A percentile compares a stretch with the other conserved stretches of the same genome.
phyloP scores from a whole-genome alignment of 257 asterid species.

The Primulina tabacum region DNA sequence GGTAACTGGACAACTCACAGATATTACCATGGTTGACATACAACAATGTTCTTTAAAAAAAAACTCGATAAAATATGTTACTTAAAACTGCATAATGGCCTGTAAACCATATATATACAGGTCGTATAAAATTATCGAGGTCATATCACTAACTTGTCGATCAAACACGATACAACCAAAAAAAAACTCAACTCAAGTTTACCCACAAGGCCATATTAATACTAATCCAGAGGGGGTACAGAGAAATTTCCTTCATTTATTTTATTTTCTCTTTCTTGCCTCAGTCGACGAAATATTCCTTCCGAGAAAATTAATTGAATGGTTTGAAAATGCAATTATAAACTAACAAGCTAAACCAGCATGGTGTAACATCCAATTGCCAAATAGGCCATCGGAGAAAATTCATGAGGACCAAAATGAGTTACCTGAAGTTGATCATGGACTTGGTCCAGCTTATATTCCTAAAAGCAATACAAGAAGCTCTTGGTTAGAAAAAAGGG shows the following conservation, averaged over 20 bases:
- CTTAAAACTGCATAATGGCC: no score
- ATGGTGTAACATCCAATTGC: not conserved
- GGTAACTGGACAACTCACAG: no score
- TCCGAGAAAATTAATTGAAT: not conserved
- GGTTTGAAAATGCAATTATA: not conserved
- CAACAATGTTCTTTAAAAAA: no score
- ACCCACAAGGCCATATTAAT: no score
- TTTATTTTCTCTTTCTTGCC: no score
- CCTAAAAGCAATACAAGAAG: slow-evolving; percentile 38
- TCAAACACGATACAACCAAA: not conserved
- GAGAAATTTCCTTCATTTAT: not conserved
- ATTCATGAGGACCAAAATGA: not conserved
- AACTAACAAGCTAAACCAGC: slow-evolving; percentile 2
- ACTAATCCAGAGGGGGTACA: no score
- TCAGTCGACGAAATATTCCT: no score
- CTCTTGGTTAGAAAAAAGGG: slow-evolving; percentile 25
- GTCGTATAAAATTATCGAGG: not conserved
- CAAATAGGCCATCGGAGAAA: not conserved
- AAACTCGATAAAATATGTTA: no score
- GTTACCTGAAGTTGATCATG: slow-evolving; percentile 79
- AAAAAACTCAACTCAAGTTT: not conserved
- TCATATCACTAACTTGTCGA: not conserved
- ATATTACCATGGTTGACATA: no score
- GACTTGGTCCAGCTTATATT: slow-evolving; percentile 71
- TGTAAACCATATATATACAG: not conserved